Conservation (phyloP, 1,284 basidiomycete species). For the Cryptococcus wingfieldii region DNA sequence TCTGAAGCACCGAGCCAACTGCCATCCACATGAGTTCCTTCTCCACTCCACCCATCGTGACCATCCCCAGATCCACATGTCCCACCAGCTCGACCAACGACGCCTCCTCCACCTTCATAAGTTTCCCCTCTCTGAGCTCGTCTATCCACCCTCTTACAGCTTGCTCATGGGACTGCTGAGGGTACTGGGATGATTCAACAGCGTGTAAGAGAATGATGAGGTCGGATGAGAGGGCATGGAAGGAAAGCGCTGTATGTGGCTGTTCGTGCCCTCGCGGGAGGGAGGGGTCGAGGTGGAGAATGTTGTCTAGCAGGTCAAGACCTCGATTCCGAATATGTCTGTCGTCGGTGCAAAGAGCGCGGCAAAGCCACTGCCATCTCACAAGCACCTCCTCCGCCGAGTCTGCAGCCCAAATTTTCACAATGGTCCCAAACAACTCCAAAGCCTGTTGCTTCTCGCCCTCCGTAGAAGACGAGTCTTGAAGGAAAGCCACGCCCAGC, state of each 20-base stretch:
- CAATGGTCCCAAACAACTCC: constrained; percentile 40
- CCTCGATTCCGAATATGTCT: constrained; percentile 33
- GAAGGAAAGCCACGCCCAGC: constrained; percentile 35
- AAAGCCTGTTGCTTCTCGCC: constrained; percentile 40
- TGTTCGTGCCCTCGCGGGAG: constrained; percentile 22
- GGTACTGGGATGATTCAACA: constrained; percentile 21
- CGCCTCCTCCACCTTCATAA: constrained; percentile 25
- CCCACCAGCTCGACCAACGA: constrained; percentile 18
- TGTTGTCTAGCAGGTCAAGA: constrained; percentile 25
- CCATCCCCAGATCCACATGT: constrained; percentile 6
- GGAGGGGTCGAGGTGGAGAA: constrained; percentile 28
- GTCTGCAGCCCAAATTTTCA: constrained; percentile 39
- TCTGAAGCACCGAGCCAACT: constrained; percentile 15
- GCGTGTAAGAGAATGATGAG: constrained; percentile 31
- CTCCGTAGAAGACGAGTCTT: constrained; percentile 25
- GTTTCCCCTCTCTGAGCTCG: constrained; percentile 25
- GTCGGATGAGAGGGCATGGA: constrained; percentile 24
- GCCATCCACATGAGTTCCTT: constrained; percentile 40
- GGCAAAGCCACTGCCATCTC: constrained; percentile 42
- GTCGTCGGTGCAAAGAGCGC: constrained; percentile 32
- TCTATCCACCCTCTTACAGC: constrained; percentile 20
- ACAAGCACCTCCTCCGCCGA: constrained; percentile 40
- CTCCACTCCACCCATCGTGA: constrained; percentile 21
- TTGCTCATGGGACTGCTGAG: constrained; percentile 18
- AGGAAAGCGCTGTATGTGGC: constrained; percentile 26